Conservation (phyloP, 768 basidiomycete genomes). For the Phanerochaete carnosa region DNA sequence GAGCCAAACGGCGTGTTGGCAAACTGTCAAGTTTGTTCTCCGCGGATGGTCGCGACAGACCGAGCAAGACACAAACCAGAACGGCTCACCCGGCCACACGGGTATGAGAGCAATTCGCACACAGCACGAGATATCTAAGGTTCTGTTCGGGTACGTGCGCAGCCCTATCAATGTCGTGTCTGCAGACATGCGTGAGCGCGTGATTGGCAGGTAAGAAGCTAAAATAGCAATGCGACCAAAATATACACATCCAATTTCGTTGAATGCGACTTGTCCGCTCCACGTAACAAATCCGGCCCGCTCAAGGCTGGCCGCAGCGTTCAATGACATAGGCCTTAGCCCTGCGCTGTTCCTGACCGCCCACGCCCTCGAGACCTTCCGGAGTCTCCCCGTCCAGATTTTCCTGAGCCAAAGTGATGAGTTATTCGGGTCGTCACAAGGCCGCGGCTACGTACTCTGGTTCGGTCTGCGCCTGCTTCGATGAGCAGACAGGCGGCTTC, state of each 20-base stretch:
- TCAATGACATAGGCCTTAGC: constrained; percentile 75
- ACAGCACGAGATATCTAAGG: neutral
- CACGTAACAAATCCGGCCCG: neutral
- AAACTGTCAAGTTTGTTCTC: neutral
- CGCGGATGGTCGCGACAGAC: neutral
- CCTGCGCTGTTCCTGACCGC: constrained; percentile 82
- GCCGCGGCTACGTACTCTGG: constrained; percentile 55
- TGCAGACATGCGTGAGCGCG: neutral
- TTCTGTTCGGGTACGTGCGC: neutral
- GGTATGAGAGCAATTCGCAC: neutral
- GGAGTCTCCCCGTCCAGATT: constrained; percentile 86
- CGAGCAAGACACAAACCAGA: neutral
- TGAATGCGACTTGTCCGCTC: neutral
- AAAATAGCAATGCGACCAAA: neutral
- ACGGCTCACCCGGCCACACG: neutral
- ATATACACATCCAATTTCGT: constrained; percentile 2
- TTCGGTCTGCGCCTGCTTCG: constrained; percentile 92
- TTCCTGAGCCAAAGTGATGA: constrained; percentile 40
- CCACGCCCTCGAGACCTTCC: constrained; percentile 87
- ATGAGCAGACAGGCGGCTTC: constrained; percentile 88
- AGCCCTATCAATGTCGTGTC: neutral
- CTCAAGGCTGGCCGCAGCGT: constrained; percentile 59
- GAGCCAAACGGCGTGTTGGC: neutral
- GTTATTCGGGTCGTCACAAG: constrained; percentile 1
- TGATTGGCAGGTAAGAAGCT: neutral